Conservation (phyloP, 2,329 filamentous ascomycete genomes). For the Fusarium hostae region DNA sequence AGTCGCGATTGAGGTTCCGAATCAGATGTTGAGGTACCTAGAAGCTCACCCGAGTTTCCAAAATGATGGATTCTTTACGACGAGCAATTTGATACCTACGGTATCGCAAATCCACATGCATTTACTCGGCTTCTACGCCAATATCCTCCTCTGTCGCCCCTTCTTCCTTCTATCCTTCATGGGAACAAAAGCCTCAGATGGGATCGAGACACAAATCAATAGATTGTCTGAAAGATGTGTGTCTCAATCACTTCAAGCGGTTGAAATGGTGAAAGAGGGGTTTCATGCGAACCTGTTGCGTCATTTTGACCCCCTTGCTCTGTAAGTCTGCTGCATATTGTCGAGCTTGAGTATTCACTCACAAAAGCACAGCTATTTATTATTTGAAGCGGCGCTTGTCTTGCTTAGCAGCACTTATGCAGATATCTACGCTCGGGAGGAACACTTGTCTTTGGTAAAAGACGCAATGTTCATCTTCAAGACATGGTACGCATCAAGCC, state of each 20-base stretch:
- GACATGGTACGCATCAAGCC: slow-evolving; percentile 60
- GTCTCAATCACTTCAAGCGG: slow-evolving; percentile 51
- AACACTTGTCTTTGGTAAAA: slow-evolving; percentile 53
- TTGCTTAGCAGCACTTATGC: slow-evolving; percentile 68
- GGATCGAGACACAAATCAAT: slow-evolving; percentile 49
- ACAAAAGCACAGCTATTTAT: slow-evolving; percentile 60
- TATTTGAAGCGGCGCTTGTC: slow-evolving; percentile 66
- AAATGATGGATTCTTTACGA: slow-evolving; percentile 47
- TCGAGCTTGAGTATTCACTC: not conserved
- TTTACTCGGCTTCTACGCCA: slow-evolving; percentile 70
- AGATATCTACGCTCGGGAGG: slow-evolving; percentile 57
- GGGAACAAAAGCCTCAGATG: slow-evolving; percentile 32
- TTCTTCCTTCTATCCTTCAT: slow-evolving; percentile 71
- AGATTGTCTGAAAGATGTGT: slow-evolving; percentile 58
- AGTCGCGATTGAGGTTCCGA: slow-evolving; percentile 66
- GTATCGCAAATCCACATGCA: slow-evolving; percentile 72
- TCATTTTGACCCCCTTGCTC: slow-evolving; percentile 64
- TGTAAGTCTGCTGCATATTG: slow-evolving; percentile 57
- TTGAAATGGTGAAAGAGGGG: slow-evolving; percentile 59
- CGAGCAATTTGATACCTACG: slow-evolving; percentile 52
- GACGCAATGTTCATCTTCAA: slow-evolving; percentile 61
- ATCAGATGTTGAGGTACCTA: slow-evolving; percentile 61
- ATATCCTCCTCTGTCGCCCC: slow-evolving; percentile 71
- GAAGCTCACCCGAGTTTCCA: slow-evolving; percentile 60
- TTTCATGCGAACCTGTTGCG: slow-evolving; percentile 58